Evolutionary conservation across 495 filamentous ascomycete species (phyloP), one percentile per base, ranked within the genome.

Genomic region (Talaromyces adpressus): DNA sequence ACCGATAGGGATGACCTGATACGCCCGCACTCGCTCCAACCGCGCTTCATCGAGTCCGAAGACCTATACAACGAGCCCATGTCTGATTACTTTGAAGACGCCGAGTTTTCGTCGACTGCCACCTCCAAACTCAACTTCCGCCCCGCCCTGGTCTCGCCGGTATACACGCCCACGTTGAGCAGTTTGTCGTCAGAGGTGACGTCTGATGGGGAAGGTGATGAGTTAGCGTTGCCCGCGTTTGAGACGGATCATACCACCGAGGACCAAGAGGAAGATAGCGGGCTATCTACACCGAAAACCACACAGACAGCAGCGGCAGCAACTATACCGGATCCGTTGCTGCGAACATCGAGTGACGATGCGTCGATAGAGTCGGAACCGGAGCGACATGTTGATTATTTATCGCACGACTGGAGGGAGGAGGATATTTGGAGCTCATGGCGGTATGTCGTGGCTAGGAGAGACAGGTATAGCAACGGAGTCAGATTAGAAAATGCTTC

Each of bases 381-480:
- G 25, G 92, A 91, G 12, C 81, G 91, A 34, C 94, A 98, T 77
- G 94, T 98, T 39, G 94, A 98, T 75, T 98, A 98, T 71, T 82
- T 98, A 5, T 96, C 93, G 36, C 90, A 98, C 68, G 85, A 93
- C 61, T 98, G 94, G 94, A 85, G 84, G 49, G 93, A 98, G 76
- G 93, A 97, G 74, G 94, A 98, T 74, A 95, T 98, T 11, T 98
- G 94, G 94, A 84, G 91, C 14, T 97, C 93, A 3, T 98, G 94
- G 94, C 86, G 91, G 63, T 91, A 93, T 75, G 91, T 98, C 67
- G 87, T 92, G 45, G 83, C 87, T 12, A 89, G 89, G 64, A 82
- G 87, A 70, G 85, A 84, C 29, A 81, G 89, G 51, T 96, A 95
- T 67, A 89, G 81, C 65, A 92, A 98, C 70, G 82, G 89, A 27